These are phyloP conservation scores for Picea sitchensis DNA, from an alignment of 75 land plant genomes.

Conservation along the genomic window DNA sequence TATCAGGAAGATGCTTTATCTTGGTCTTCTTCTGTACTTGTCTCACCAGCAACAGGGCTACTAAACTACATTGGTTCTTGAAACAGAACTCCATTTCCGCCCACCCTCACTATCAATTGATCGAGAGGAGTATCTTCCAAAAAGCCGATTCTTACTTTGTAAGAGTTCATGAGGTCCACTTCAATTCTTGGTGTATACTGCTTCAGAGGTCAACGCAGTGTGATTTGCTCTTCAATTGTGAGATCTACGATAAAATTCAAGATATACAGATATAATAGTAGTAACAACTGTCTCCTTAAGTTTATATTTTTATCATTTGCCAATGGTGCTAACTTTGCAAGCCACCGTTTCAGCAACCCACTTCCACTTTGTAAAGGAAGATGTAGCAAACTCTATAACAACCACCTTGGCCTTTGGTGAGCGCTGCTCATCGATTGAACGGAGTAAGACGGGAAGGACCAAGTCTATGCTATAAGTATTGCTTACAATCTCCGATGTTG, in stretches of 20 bases:
- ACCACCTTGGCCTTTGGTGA: slow-evolving; percentile 98
- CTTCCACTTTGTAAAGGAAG: slow-evolving; percentile 83
- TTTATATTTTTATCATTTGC: slow-evolving; percentile 90
- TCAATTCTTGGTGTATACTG: slow-evolving; percentile 98
- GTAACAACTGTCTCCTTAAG: slow-evolving; percentile 93
- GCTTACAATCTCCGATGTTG: slow-evolving; percentile 84
- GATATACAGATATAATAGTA: slow-evolving; percentile 91
- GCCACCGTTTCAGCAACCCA: slow-evolving; percentile 91
- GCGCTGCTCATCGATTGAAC: slow-evolving; percentile 96
- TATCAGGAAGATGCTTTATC: too few species aligned
- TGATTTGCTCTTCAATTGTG: slow-evolving; percentile 94
- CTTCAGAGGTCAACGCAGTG: slow-evolving; percentile 83
- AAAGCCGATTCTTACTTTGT: slow-evolving; percentile 80
- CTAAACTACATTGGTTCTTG: slow-evolving; percentile 54
- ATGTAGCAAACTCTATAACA: slow-evolving; percentile 92
- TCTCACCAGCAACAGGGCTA: slow-evolving; percentile 18
- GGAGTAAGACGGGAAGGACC: slow-evolving; percentile 84
- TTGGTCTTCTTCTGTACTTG: slow-evolving; percentile 48
- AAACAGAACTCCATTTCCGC: slow-evolving; percentile 64
- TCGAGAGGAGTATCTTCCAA: slow-evolving; percentile 71
- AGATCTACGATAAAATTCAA: slow-evolving; percentile 86
- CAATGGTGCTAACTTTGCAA: slow-evolving; percentile 85
- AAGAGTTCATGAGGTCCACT: slow-evolving; percentile 92
- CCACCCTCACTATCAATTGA: slow-evolving; percentile 73
- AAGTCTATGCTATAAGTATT: slow-evolving; percentile 84